phyloP scores from a whole-genome alignment of 2,329 filamentous ascomycete genomes.

The Dothideomycetidae sp. region DNA sequence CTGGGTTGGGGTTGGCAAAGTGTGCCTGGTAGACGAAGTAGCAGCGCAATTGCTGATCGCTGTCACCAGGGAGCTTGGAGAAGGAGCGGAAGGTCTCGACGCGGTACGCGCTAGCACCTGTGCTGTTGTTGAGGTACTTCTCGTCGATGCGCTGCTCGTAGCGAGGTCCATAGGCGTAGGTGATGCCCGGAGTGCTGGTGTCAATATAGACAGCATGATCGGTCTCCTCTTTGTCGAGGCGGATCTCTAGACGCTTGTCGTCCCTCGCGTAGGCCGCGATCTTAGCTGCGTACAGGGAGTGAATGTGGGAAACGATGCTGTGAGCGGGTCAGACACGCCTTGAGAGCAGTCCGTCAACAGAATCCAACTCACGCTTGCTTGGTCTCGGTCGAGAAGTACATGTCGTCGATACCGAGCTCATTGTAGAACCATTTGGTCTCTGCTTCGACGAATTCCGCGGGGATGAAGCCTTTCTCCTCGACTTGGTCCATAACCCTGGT shows the following conservation, averaged over 20 bases:
- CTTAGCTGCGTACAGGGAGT: slow-evolving; percentile 92
- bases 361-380: slow-evolving; percentile 50
- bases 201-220: slow-evolving; percentile 99
- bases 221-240: slow-evolving; percentile 82
- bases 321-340: too few relatives aligned
- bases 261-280: slow-evolving; percentile 84
- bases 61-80: slow-evolving; percentile 58
- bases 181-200: slow-evolving; percentile 79
- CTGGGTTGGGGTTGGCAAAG: slow-evolving; percentile 64
- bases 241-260: slow-evolving; percentile 87
- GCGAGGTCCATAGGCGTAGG: slow-evolving; percentile 60
- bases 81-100: slow-evolving; percentile 95
- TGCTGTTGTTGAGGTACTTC: slow-evolving; percentile 82
- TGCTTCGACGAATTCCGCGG: slow-evolving; percentile 62
- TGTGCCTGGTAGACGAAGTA: slow-evolving; percentile 98
- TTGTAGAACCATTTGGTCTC: slow-evolving; percentile 97
- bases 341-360: too few relatives aligned
- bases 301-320: slow-evolving; percentile 77
- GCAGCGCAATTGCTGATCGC: slow-evolving; percentile 76
- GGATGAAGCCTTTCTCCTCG: slow-evolving; percentile 70
- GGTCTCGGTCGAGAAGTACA: slow-evolving; percentile 88
- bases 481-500: slow-evolving; percentile 66
- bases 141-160: slow-evolving; percentile 89
- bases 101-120: slow-evolving; percentile 59
- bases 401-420: slow-evolving; percentile 92